phyloP scores from a whole-genome alignment of 139 green algal species.

The Edaphochlamys debaryana region DNA sequence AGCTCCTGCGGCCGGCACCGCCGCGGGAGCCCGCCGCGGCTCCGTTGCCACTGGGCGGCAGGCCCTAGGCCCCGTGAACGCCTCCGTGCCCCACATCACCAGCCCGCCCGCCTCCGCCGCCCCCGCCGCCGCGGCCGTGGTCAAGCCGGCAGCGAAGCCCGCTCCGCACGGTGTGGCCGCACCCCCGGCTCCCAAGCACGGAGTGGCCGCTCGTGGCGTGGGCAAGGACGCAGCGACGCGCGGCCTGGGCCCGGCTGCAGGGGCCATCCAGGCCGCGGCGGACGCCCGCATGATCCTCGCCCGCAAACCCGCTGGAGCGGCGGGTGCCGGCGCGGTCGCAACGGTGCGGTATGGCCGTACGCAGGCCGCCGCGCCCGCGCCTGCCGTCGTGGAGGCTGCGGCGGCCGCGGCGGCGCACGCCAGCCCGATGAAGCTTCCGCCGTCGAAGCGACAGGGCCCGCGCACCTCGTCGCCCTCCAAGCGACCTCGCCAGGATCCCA shows the following conservation, averaged over 20 bases:
- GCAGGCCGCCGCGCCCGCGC: not conserved
- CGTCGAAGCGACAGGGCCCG: slow-evolving; percentile 1
- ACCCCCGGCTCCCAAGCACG: too few relatives aligned
- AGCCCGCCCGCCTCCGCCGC: not conserved
- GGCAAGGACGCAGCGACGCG: too few relatives aligned
- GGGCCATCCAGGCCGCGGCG: not conserved
- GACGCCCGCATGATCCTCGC: not conserved
- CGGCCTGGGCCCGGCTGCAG: too few relatives aligned
- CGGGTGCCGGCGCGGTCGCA: not conserved
- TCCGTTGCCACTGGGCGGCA: not conserved
- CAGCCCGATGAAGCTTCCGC: slow-evolving; percentile 18
- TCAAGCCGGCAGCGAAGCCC: too few relatives aligned
- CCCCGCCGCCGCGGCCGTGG: not conserved
- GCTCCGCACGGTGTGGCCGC: too few relatives aligned
- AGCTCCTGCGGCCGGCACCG: too few relatives aligned
- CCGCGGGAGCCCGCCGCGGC: too few relatives aligned
- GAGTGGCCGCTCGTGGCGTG: too few relatives aligned
- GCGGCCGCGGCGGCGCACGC: not conserved
- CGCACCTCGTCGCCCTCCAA: not conserved
- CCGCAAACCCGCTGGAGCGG: not conserved
- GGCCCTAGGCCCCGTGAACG: too few relatives aligned
- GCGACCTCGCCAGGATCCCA: not conserved
- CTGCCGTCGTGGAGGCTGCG: not conserved
- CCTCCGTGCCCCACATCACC: too few relatives aligned
- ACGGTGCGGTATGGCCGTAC: not conserved